These are phyloP conservation scores for Planoprotostelium fungivorum DNA, from an alignment of 78 protist genomes.

Conservation along the genomic window DNA sequence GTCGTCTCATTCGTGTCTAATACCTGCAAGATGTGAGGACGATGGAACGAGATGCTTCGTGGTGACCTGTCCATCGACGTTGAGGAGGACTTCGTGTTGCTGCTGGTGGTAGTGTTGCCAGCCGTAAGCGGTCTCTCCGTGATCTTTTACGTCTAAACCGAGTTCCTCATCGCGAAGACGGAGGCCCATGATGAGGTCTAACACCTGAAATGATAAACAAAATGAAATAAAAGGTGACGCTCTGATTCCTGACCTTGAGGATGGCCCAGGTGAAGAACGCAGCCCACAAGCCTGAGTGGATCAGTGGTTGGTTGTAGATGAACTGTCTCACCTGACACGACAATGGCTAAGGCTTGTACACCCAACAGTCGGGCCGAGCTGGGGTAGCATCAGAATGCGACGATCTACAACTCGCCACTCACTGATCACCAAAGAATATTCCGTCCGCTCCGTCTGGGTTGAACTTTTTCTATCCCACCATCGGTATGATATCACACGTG, in stretches of 20 bases:
- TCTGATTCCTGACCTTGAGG: conserved; percentile 6
- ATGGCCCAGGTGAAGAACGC: conserved; percentile 20
- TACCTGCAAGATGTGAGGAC: background rate
- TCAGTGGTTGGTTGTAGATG: background rate
- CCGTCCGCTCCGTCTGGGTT: conserved; percentile 45
- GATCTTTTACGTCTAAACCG: conserved; percentile 50
- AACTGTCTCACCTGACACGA: conserved; percentile 19
- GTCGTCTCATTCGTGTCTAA: background rate
- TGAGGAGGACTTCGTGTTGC: background rate
- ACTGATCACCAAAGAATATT: conserved; percentile 38
- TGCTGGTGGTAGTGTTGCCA: background rate
- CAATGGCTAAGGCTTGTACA: conserved; percentile 36
- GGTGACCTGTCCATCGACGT: background rate
- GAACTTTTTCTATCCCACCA: background rate
- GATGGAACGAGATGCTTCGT: background rate
- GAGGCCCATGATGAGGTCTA: conserved; percentile 19
- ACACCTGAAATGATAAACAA: too few species aligned
- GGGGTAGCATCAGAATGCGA: background rate
- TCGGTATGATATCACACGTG: too few species aligned
- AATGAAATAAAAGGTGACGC: too few species aligned
- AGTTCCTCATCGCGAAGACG: conserved; percentile 34
- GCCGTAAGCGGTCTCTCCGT: conserved; percentile 48
- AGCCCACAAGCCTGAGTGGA: conserved; percentile 16
- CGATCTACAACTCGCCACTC: too few species aligned
- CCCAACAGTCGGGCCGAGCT: conserved; percentile 23